Evolutionary conservation across 148 eudicot species (phyloP).

Genomic region (Camellia granthamiana): DNA sequence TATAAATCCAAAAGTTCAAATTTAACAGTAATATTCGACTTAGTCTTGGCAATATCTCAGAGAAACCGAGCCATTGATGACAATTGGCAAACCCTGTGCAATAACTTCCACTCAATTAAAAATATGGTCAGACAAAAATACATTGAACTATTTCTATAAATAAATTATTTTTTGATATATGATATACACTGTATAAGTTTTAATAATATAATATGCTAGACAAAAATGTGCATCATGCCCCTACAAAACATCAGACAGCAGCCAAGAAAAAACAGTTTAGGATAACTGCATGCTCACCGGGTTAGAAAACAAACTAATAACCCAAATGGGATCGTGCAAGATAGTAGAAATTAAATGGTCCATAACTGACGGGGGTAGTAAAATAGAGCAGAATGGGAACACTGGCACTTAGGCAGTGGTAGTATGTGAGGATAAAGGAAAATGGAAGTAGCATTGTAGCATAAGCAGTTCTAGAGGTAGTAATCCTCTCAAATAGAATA

Average conservation of each 20-base stretch:
- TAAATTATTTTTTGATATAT: background rate
- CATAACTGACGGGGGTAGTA: background rate
- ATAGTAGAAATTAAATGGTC: background rate
- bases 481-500: background rate
- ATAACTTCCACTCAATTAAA: background rate
- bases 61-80: constrained; percentile 29
- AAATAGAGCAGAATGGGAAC: background rate
- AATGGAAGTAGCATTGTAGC: background rate
- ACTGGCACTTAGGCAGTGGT: background rate
- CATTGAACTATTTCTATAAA: background rate
- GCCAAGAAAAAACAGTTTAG: background rate
- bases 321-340: background rate
- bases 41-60: constrained; percentile 24
- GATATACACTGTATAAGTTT: background rate
- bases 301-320: background rate
- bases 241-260: background rate
- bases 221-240: background rate
- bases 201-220: background rate
- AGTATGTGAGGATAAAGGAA: background rate
- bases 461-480: background rate
- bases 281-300: background rate
- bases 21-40: constrained; percentile 24
- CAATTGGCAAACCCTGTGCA: constrained; percentile 8
- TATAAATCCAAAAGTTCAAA: constrained; percentile 36
- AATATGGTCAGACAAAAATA: background rate